phyloP scores from a whole-genome alignment of 75 land plant genomes.

The Chamaecyparis obtusa region DNA sequence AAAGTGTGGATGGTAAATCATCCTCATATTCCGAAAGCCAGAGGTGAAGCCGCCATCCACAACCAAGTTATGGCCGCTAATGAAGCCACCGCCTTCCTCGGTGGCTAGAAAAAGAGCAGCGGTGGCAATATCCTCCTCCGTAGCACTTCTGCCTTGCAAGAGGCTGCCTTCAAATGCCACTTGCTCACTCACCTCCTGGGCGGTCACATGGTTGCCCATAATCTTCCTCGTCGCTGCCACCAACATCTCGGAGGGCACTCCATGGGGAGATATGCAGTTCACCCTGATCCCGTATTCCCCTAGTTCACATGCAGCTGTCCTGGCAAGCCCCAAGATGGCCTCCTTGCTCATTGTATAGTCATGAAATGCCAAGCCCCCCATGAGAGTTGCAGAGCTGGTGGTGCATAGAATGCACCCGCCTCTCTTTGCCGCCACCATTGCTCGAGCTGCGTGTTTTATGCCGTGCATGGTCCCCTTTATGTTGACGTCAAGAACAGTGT shows the following conservation, averaged over 20 bases:
- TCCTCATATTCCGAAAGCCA: conserved; percentile 17
- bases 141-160: conserved; percentile 23
- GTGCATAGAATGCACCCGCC: conserved; percentile 62
- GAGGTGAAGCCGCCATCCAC: conserved; percentile 46
- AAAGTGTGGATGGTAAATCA: conserved; percentile 16
- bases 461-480: conserved; percentile 52
- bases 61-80: conserved; percentile 48
- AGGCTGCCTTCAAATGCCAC: conserved; percentile 27
- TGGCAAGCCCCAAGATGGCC: conserved; percentile 41
- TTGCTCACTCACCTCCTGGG: conserved; percentile 18
- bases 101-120: conserved; percentile 45
- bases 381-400: conserved; percentile 48
- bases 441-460: conserved; percentile 67
- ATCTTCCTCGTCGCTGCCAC: conserved; percentile 19
- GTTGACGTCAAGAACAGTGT: conserved; percentile 33
- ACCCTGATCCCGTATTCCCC: conserved; percentile 56
- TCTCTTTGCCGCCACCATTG: conserved; percentile 31
- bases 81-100: conserved; percentile 33
- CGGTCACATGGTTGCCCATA: conserved; percentile 12
- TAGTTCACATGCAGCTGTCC: conserved; percentile 42
- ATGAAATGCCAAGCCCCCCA: conserved; percentile 51
- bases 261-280: conserved; percentile 65
- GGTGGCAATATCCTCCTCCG: conserved; percentile 23
- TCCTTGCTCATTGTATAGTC: conserved; percentile 51
- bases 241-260: conserved; percentile 45